A percentile compares a stretch with the other conserved stretches of the same genome.
Evolutionary conservation across 768 basidiomycete species (phyloP).

Genomic region (Tubosaeta brunneosetosa): DNA sequence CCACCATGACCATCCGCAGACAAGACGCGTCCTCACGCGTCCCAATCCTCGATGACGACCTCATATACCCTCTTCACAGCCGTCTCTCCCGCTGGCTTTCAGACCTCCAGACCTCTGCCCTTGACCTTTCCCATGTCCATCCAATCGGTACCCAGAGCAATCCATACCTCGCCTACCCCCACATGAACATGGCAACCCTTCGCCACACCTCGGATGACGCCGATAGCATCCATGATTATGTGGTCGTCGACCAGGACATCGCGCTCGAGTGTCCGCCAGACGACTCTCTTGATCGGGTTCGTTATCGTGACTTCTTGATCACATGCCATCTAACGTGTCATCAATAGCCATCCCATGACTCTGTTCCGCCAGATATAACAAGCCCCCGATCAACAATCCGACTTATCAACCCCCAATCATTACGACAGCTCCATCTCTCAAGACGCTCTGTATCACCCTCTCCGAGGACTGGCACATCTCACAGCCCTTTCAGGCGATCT

Average conservation of each 20-base stretch:
- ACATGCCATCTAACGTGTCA: constrained; percentile 16
- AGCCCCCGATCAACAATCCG: constrained; percentile 32
- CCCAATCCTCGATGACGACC: constrained; percentile 9
- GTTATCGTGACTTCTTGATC: constrained; percentile 24
- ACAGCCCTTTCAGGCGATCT: constrained; percentile 38
- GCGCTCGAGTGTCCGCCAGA: constrained; percentile 24
- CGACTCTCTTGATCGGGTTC: constrained; percentile 18
- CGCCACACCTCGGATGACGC: constrained; percentile 30
- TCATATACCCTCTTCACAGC: constrained; percentile 24
- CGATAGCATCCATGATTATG: constrained; percentile 37
- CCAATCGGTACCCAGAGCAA: constrained; percentile 29
- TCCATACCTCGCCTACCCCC: constrained; percentile 42
- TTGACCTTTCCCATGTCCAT: constrained; percentile 20
- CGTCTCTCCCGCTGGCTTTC: constrained; percentile 43
- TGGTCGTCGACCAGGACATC: constrained; percentile 35
- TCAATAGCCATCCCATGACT: constrained; percentile 21
- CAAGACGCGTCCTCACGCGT: constrained; percentile 22
- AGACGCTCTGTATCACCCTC: constrained; percentile 39
- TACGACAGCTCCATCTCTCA: constrained; percentile 41
- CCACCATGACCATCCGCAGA: constrained; percentile 27
- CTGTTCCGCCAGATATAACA: constrained; percentile 21
- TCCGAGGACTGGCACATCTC: constrained; percentile 32
- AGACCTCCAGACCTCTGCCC: constrained; percentile 32
- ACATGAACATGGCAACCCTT: constrained; percentile 28
- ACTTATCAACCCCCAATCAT: constrained; percentile 36